phyloP scores from a whole-genome alignment of 345 rosid species.

The Raphanus sativus region DNA sequence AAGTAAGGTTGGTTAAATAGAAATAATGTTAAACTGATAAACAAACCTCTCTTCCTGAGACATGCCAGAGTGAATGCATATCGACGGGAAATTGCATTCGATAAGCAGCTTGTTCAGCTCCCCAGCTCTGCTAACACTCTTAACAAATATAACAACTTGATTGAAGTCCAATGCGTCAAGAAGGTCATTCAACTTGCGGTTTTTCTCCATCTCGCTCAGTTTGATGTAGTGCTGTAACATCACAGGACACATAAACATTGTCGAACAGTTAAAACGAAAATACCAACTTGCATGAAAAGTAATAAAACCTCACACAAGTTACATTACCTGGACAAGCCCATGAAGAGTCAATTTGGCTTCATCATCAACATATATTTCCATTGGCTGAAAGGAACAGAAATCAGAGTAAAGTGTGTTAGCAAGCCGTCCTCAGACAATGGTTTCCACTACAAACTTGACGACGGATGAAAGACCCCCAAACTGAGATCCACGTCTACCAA shows the following conservation, averaged over 20 bases:
- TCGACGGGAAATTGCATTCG: conserved; percentile 96
- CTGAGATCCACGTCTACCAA: conserved; percentile 52
- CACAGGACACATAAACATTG: background rate
- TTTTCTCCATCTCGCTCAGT: conserved; percentile 90
- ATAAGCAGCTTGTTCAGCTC: conserved; percentile 91
- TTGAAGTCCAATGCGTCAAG: conserved; percentile 99
- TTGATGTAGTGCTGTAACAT: conserved; percentile 92
- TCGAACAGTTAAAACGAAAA: background rate
- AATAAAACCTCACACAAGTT: background rate
- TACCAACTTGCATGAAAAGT: background rate
- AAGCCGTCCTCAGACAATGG: conserved; percentile 57
- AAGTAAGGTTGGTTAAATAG: too few species aligned
- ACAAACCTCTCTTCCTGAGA: conserved; percentile 93
- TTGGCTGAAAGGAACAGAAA: conserved; percentile 93
- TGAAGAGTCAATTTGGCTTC: conserved; percentile 99
- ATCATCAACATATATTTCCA: conserved; percentile 98
- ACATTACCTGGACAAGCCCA: conserved; percentile 92
- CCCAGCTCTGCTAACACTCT: conserved; percentile 92
- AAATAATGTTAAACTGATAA: too few species aligned
- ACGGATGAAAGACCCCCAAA: conserved; percentile 49
- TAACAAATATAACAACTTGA: conserved; percentile 95
- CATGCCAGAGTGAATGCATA: conserved; percentile 99
- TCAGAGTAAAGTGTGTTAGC: conserved; percentile 75
- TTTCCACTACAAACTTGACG: conserved; percentile 61
- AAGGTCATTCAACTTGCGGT: conserved; percentile 93